Base-by-base conservation (phyloP, 2,329 filamentous ascomycete genomes). In the Epicoccum sorghinum region DNA sequence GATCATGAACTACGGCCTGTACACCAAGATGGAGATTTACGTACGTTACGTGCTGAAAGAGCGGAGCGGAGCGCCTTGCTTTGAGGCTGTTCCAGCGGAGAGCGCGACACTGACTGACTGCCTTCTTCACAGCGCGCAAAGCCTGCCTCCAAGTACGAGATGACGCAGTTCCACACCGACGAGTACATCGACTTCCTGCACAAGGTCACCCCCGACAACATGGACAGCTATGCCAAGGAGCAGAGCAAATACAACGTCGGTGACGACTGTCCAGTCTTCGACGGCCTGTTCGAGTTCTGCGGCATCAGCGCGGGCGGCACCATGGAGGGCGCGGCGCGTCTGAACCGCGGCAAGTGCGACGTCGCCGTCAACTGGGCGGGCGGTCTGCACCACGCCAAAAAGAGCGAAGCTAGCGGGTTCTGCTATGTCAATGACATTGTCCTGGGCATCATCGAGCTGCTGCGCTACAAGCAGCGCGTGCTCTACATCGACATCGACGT, bases 361-460 rank as follows among this genome's bases (percentile, higher is more conserved):
- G 82, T 89, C 55, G 85, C 86, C 9, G 77, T 82, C 53, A 82
- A 82, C 65, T 82, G 79, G 95, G 93, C 92, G 12, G 95, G 95
- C 32, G 95, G 95, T 9, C 83, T 99, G 39, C 95, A 99, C 75
- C 95, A 99, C 72, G 95, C 95, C 42, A 97, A 98, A 77, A 95
- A 93, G 73, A 86, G 89, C 55, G 93, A 96, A 77, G 93, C 95
- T 1, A 93, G 89, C 23, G 95, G 95, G 2, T 99, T 99, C 77
- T 99, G 95, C 79, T 99, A 99, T 78, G 92, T 98, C 79, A 99
- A 99, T 75, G 52, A 99, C 77, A 98, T 98, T 68, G 95, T 98
- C 56, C 83, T 99, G 41, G 91, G 90, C 37, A 95, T 97, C 66
- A 83, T 98, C 38, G 90, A 98, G 75, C 85, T 99, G 13, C 82